A percentile compares a stretch with the other conserved stretches of the same genome.
Evolutionary conservation across 768 basidiomycete species (phyloP).

Genomic region (Lentinus brumalis): DNA sequence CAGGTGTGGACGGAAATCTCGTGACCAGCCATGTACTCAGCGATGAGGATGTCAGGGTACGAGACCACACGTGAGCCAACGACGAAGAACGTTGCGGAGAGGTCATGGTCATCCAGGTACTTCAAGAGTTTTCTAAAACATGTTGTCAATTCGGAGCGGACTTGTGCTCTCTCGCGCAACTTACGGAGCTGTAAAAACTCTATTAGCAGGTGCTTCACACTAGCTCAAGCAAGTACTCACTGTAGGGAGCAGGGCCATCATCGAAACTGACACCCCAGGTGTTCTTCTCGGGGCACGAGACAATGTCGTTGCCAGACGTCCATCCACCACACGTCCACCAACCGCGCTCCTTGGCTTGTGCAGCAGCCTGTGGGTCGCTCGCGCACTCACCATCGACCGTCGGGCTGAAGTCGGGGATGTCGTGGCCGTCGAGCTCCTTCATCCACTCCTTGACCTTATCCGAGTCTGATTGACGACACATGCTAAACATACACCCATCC

Average conservation of each 20-base stretch:
- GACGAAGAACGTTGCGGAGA: conserved; percentile 89
- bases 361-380: conserved; percentile 55
- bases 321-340: conserved; percentile 92
- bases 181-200: conserved; percentile 49
- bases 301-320: conserved; percentile 61
- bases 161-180: conserved; percentile 18
- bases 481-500: not conserved
- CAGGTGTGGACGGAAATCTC: conserved; percentile 89
- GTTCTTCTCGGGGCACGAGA: conserved; percentile 63
- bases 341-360: conserved; percentile 62
- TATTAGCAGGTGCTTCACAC: not conserved
- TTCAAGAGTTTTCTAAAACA: conserved; percentile 62
- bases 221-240: conserved; percentile 43
- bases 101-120: conserved; percentile 62
- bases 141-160: not conserved
- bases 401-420: conserved; percentile 66
- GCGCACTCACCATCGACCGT: conserved; percentile 73
- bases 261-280: conserved; percentile 87
- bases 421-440: conserved; percentile 68
- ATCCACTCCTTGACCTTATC: conserved; percentile 73
- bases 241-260: conserved; percentile 86
- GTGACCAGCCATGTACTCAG: conserved; percentile 80
- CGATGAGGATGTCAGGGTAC: conserved; percentile 69
- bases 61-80: conserved; percentile 85
- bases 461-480: conserved; percentile 42